Percentiles rank a stretch among this genome's conserved stretches.
Evolutionary conservation across 2,329 filamentous ascomycete species (phyloP).

Genomic region (Eutypa lata): DNA sequence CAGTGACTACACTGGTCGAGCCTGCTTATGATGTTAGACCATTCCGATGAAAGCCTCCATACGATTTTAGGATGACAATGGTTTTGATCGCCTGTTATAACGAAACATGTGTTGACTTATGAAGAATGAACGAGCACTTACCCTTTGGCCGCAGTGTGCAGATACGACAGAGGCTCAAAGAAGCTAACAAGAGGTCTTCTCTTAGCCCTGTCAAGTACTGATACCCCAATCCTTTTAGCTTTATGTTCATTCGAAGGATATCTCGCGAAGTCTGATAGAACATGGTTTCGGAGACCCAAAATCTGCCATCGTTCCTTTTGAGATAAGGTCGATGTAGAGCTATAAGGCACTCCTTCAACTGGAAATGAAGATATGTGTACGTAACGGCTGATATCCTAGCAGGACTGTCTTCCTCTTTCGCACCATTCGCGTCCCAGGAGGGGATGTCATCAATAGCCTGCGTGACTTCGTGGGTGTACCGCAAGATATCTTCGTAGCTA

Average conservation of each 20-base stretch:
- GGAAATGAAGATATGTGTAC: conserved; percentile 15
- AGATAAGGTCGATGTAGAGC: conserved; percentile 22
- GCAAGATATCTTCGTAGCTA: conserved; percentile 18
- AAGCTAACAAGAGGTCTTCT: conserved; percentile 17
- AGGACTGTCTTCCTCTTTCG: background rate
- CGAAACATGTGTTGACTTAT: too few relatives aligned
- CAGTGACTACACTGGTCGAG: conserved; percentile 7
- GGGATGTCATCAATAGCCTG: conserved; percentile 18
- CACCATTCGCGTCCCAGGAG: conserved; percentile 7
- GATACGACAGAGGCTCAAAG: conserved; percentile 17
- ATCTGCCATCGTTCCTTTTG: conserved; percentile 7
- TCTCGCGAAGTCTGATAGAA: conserved; percentile 19
- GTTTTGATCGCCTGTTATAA: too few relatives aligned
- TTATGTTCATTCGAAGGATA: conserved; percentile 16
- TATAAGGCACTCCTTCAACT: conserved; percentile 19
- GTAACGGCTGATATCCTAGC: conserved; percentile 3
- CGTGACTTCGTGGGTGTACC: conserved; percentile 18
- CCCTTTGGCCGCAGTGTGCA: conserved; percentile 15
- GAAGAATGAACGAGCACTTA: background rate
- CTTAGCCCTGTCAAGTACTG: conserved; percentile 12
- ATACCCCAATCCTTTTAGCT: conserved; percentile 9
- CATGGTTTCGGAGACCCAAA: conserved; percentile 18
- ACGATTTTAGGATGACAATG: too few relatives aligned
- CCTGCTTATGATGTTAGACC: conserved; percentile 2
- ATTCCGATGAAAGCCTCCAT: too few relatives aligned